Evolutionary conservation across 805 yeast genomes (phyloP).

Genomic region (Saturnispora dispora): DNA sequence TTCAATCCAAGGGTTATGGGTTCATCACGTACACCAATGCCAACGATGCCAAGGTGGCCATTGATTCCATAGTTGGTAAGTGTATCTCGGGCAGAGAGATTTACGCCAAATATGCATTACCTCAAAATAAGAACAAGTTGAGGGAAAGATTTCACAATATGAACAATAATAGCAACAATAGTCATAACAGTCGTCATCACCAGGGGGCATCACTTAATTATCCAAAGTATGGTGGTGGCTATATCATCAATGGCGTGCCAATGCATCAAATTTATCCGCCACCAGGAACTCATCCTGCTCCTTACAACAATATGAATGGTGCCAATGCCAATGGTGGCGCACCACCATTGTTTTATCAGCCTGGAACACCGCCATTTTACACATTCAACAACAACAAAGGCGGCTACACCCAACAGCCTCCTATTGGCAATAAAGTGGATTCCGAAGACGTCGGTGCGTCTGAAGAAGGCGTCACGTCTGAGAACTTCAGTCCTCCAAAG

Average conservation of each 20-base stretch:
- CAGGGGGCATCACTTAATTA: slow-evolving; percentile 1
- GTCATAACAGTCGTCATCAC: not conserved
- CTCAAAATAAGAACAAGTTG: slow-evolving; percentile 22
- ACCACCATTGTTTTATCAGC: not conserved
- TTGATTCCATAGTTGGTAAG: slow-evolving; percentile 23
- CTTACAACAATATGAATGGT: not conserved
- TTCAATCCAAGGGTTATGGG: slow-evolving; percentile 30
- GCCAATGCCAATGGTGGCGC: not conserved
- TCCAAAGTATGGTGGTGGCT: slow-evolving; percentile 1
- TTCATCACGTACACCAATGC: slow-evolving; percentile 52
- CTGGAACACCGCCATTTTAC: slow-evolving; percentile 2
- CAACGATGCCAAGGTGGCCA: slow-evolving; percentile 62
- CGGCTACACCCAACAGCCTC: not conserved
- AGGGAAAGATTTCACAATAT: not conserved
- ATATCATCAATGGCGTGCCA: slow-evolving; percentile 6
- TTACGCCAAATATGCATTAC: slow-evolving; percentile 45
- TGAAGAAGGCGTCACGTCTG: not conserved
- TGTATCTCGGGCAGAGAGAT: slow-evolving; percentile 31
- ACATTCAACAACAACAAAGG: not conserved
- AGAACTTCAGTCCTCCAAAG: not conserved
- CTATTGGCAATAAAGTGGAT: not conserved
- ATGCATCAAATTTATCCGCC: not conserved
- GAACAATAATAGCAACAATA: slow-evolving; percentile 2
- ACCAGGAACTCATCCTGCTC: not conserved
- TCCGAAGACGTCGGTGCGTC: not conserved